phyloP scores from a whole-genome alignment of 306 rosid species.

The Astragalus glycyphyllos region DNA sequence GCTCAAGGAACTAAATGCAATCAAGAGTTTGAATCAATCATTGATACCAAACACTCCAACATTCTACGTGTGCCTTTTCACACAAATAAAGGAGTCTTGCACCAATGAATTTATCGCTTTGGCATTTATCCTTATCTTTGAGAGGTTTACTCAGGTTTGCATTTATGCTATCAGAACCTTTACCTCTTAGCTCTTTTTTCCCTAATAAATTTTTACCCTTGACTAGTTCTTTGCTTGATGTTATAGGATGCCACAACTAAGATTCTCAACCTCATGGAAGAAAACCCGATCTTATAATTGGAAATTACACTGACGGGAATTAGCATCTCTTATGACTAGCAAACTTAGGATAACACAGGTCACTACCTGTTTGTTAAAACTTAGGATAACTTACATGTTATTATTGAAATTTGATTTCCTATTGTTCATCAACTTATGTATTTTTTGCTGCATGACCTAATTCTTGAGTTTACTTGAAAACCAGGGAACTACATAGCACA shows the following conservation, averaged over 20 bases:
- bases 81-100: constrained; percentile 64
- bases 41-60: constrained; percentile 69
- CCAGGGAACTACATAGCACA: constrained; percentile 93
- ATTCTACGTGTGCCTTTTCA: constrained; percentile 84
- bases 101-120: constrained; percentile 87
- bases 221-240: too few species aligned
- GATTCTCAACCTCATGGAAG: constrained; percentile 69
- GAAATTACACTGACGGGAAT: too few species aligned
- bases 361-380: neutral
- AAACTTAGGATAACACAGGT: constrained; percentile 85
- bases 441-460: constrained; percentile 29
- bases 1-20: constrained; percentile 88
- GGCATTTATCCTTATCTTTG: constrained; percentile 88
- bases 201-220: too few species aligned
- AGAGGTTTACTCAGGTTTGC: constrained; percentile 70
- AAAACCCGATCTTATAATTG: too few species aligned
- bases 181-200: too few species aligned
- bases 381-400: too few species aligned
- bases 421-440: constrained; percentile 23
- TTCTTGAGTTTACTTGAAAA: constrained; percentile 27
- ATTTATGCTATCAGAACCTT: neutral
- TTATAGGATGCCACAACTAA: constrained; percentile 78
- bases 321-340: constrained; percentile 82
- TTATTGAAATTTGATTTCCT: neutral
- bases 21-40: constrained; percentile 70